Percentiles rank a stretch among this genome's conserved stretches.
These are phyloP conservation scores for Salvia rosmarinus DNA, from an alignment of 257 asterid species.

Conservation along the genomic window DNA sequence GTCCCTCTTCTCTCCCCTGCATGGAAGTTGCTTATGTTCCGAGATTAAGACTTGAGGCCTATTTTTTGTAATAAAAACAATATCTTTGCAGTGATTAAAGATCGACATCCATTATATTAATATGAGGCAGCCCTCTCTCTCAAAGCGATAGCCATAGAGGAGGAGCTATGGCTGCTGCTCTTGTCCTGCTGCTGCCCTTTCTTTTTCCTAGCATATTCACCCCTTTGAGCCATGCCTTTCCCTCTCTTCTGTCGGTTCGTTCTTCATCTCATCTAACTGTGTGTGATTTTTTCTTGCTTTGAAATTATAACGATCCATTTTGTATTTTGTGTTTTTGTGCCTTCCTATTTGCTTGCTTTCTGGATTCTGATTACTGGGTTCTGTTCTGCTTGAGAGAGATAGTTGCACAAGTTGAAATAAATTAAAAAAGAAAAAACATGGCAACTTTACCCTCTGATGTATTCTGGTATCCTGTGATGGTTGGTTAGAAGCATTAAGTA, in stretches of 20 bases:
- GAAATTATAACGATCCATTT: background rate
- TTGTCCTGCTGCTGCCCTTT: constrained; percentile 68
- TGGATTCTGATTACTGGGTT: constrained; percentile 25
- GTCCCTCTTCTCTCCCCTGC: constrained; percentile 44
- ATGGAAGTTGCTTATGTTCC: constrained; percentile 46
- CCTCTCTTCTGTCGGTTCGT: constrained; percentile 71
- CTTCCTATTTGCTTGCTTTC: constrained; percentile 19
- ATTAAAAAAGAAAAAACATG: background rate
- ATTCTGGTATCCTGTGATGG: constrained; percentile 22
- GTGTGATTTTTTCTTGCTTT: constrained; percentile 13
- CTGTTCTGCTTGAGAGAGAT: constrained; percentile 26
- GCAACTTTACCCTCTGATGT: constrained; percentile 21
- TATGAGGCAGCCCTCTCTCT: constrained; percentile 52
- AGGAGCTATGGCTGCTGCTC: constrained; percentile 75
- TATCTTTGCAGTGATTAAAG: constrained; percentile 37
- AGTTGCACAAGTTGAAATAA: constrained; percentile 22
- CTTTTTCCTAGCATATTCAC: constrained; percentile 57
- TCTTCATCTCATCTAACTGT: constrained; percentile 34
- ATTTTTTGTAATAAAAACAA: constrained; percentile 1
- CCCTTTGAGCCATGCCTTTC: constrained; percentile 69
- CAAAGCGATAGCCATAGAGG: constrained; percentile 53
- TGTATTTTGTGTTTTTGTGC: constrained; percentile 19
- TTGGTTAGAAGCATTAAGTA: constrained; percentile 31
- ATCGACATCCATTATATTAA: constrained; percentile 28
- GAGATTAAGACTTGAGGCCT: constrained; percentile 39